Conservation (phyloP, 352 stramenopile genomes). For the Phytophthora agathidicida region DNA sequence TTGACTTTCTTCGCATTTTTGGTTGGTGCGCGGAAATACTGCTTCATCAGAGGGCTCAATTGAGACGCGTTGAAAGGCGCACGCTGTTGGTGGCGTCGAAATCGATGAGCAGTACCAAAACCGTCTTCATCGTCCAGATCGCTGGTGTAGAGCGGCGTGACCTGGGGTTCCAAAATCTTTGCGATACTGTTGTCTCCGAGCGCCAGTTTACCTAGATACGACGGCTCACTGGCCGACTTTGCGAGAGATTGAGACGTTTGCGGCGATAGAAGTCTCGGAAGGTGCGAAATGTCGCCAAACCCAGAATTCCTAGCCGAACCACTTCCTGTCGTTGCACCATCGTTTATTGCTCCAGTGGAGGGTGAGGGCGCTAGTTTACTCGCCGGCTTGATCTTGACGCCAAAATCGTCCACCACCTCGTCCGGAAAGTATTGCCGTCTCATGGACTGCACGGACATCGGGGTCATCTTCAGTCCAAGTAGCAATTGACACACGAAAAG, state of each 20-base stretch:
- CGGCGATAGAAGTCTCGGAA: slow-evolving; percentile 41
- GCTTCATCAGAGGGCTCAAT: slow-evolving; percentile 80
- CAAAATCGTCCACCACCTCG: slow-evolving; percentile 68
- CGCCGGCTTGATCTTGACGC: slow-evolving; percentile 40
- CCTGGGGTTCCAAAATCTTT: slow-evolving; percentile 48
- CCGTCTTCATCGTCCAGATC: slow-evolving; percentile 21
- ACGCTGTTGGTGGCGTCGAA: slow-evolving; percentile 71
- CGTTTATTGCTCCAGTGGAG: slow-evolving; percentile 12
- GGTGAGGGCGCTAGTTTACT: slow-evolving; percentile 25
- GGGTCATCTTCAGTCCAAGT: slow-evolving; percentile 68
- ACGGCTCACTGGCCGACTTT: slow-evolving; percentile 56
- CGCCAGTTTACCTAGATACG: slow-evolving; percentile 54
- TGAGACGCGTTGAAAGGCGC: slow-evolving; percentile 82
- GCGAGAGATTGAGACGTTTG: slow-evolving; percentile 32
- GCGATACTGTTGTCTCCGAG: slow-evolving; percentile 62
- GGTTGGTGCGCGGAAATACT: slow-evolving; percentile 66
- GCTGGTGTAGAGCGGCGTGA: neutral
- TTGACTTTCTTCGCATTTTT: slow-evolving; percentile 72
- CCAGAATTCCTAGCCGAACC: slow-evolving; percentile 13
- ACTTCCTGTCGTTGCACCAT: slow-evolving; percentile 6
- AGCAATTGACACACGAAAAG: slow-evolving; percentile 78
- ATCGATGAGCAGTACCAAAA: neutral
- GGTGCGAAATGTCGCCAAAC: slow-evolving; percentile 12
- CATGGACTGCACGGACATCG: slow-evolving; percentile 72
- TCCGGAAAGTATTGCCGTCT: slow-evolving; percentile 74